phyloP scores from a whole-genome alignment of 345 rosid genomes.

The Laguncularia racemosa region DNA sequence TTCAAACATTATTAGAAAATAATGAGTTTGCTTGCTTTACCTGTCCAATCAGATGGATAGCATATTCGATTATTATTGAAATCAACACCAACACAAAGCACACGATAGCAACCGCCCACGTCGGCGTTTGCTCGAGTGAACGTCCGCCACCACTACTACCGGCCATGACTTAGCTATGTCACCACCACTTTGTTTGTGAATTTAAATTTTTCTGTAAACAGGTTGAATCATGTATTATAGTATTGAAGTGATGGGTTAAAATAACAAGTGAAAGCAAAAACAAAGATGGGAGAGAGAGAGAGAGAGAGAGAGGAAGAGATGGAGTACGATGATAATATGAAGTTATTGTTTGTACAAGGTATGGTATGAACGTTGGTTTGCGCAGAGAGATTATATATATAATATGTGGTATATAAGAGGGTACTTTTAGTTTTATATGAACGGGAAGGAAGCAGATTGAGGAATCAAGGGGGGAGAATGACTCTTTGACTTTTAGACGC shows the following conservation, averaged over 20 bases:
- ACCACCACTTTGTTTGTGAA: background rate
- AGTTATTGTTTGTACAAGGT: too few relatives aligned
- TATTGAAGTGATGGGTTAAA: too few relatives aligned
- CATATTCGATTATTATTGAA: constrained; percentile 43
- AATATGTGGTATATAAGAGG: accelerated
- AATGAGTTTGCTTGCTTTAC: constrained; percentile 8
- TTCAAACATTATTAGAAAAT: too few relatives aligned
- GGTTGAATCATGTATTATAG: too few relatives aligned
- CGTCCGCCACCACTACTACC: constrained; percentile 28
- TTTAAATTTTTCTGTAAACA: too few relatives aligned
- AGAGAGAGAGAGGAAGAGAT: too few relatives aligned
- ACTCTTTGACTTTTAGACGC: constrained; percentile 2
- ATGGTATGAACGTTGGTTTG: too few relatives aligned
- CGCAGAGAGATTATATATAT: too few relatives aligned
- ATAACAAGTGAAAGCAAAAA: too few relatives aligned
- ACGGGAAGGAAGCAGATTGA: background rate
- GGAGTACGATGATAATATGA: too few relatives aligned
- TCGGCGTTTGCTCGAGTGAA: constrained; percentile 54
- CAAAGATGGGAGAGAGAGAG: too few relatives aligned
- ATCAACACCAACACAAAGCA: constrained; percentile 45
- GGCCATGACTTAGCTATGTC: constrained; percentile 24
- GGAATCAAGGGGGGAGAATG: background rate
- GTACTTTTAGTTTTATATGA: background rate
- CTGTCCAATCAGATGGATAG: constrained; percentile 54
- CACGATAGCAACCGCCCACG: constrained; percentile 67